Evolutionary conservation across 768 basidiomycete genomes (phyloP).

Genomic region (Russula sp.): DNA sequence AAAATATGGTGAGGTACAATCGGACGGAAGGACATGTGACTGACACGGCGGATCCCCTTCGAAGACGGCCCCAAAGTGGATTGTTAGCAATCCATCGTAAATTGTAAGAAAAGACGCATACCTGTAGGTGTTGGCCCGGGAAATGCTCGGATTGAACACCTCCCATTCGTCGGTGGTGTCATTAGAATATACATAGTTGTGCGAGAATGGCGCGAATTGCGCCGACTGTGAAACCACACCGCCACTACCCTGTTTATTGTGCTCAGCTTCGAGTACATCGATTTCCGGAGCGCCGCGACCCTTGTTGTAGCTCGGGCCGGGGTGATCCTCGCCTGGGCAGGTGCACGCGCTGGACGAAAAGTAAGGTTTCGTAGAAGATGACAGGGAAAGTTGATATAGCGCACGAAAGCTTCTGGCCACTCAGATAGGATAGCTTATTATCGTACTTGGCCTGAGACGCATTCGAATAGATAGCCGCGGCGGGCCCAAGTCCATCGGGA

Average conservation of each 20-base stretch:
- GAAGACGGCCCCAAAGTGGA: conserved; percentile 1
- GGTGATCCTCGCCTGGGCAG: conserved; percentile 72
- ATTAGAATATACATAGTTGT: conserved; percentile 44
- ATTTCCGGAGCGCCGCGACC: conserved; percentile 82
- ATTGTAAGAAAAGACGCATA: conserved; percentile 25
- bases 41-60: conserved; percentile 51
- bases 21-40: conserved; percentile 17
- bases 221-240: conserved; percentile 70
- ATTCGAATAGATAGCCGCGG: conserved; percentile 55
- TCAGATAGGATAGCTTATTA: conserved; percentile 65
- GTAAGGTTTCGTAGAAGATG: neutral
- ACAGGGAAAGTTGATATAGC: conserved; percentile 31
- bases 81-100: conserved; percentile 1
- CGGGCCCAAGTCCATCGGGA: conserved; percentile 51
- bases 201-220: conserved; percentile 64
- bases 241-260: conserved; percentile 50
- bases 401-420: conserved; percentile 73
- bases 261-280: conserved; percentile 76
- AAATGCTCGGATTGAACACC: conserved; percentile 39
- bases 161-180: conserved; percentile 38
- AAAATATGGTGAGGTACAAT: conserved; percentile 9
- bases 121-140: conserved; percentile 40
- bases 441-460: conserved; percentile 52
- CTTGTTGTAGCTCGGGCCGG: conserved; percentile 52
- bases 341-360: conserved; percentile 58